These are phyloP conservation scores for Annulohypoxylon nitens DNA, from an alignment of 495 filamentous ascomycete species.

Conservation along the genomic window DNA sequence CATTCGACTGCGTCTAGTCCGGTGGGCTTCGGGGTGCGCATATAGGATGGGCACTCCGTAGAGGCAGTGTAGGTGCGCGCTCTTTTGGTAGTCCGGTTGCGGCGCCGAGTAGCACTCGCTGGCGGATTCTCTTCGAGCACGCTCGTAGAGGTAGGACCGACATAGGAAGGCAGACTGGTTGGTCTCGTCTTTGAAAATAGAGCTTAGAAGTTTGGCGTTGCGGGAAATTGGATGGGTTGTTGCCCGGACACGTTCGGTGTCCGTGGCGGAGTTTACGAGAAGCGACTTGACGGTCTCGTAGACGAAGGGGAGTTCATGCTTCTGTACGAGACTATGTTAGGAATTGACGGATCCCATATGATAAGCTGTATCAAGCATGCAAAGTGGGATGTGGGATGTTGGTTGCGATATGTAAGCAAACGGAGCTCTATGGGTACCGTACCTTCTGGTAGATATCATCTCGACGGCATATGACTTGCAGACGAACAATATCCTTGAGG, in stretches of 20 bases:
- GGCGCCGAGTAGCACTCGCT: constrained; percentile 9
- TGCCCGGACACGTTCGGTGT: constrained; percentile 34
- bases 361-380: constrained; percentile 1
- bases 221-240: constrained; percentile 53
- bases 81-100: constrained; percentile 61
- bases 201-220: constrained; percentile 63
- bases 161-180: constrained; percentile 62
- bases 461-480: constrained; percentile 58
- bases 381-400: constrained; percentile 5
- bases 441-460: constrained; percentile 52
- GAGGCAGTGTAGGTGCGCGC: constrained; percentile 72
- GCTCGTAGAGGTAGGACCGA: constrained; percentile 66
- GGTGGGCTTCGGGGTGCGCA: constrained; percentile 38
- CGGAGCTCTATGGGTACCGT: constrained; percentile 52
- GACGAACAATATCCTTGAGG: constrained; percentile 62
- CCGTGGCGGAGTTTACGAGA: constrained; percentile 52
- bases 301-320: constrained; percentile 56
- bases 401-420: constrained; percentile 39
- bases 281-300: constrained; percentile 53
- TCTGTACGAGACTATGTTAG: constrained; percentile 38
- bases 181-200: constrained; percentile 54
- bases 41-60: constrained; percentile 65
- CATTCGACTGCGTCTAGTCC: constrained; percentile 49
- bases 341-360: constrained; percentile 1
- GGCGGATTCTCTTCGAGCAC: constrained; percentile 51